Evolutionary conservation across 73 alveolate genomes (phyloP), one percentile per base, ranked within the genome.

Genomic region (Symbiodinium pilosum): DNA sequence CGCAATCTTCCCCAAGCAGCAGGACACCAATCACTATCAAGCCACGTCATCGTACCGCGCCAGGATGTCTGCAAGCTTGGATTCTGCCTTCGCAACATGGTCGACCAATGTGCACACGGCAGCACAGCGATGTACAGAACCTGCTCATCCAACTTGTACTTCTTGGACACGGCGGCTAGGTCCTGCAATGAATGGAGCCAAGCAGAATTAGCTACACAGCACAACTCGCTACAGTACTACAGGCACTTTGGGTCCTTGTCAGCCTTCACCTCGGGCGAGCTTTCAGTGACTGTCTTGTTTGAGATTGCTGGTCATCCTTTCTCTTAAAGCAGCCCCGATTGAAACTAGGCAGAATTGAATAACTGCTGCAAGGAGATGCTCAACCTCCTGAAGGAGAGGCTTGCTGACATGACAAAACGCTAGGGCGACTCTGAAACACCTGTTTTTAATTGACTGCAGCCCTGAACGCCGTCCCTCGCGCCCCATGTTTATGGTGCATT

Each of bases 131-230:
- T 9, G 59, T 47, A 14, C 59, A 47, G 59, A 14, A n/a, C 81
- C 97, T 91, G 97, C 43, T 91, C 98, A 30, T 93, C 98, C 84
- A 93, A 73, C 85, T 93, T 93, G 54, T 77, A 93, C 98, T 93
- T 93, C 84, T 93, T 93, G 39, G 92, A 93, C 2, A 93, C 93
- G 4, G 98, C 98, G 44, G 91, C 98, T 28, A 93, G 43, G 84
- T 93, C 98, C 68, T 93, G 83, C 93, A 14, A 75, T 85, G 28
- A 51, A 16, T n/a, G 73, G 26, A 54, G 73, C 73, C 2, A n/a
- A n/a, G n/a, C n/a, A n/a, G n/a, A n/a, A n/a, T n/a, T n/a, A 24
- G 75, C 75, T 24, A n/a, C 59, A 47, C 59, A 9, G 59, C 59
- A 14, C 59, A 47, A 47, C 21, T 47, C 21, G 59, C 59, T 47